Base-by-base conservation (phyloP, 192 early-diverging fungal species). In the Linnemannia hyalina region DNA sequence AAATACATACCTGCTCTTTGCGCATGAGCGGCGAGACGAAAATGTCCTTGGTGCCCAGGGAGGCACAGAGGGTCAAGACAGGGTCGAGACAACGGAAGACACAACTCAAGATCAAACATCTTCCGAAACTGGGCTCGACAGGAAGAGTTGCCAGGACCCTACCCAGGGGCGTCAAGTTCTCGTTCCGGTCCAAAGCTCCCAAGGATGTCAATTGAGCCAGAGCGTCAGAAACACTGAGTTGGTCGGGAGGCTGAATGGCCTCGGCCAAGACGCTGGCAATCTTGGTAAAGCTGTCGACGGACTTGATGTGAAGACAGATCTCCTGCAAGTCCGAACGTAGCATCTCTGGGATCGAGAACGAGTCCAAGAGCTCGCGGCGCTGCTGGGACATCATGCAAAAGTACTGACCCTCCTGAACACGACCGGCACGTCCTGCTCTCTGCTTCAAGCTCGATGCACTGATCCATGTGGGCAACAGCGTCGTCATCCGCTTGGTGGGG, bases 121-220 rank as follows among this genome's bases (percentile, higher is more conserved):
- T 92, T n/a, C 93, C 93, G 44, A 95, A 91, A 84, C 93, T 93
- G 6, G 94, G 94, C 71, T 95, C 94, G 16, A 94, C 88, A 9
- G 94, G 94, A 42, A 95, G 83, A 0, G 90, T 88, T 13, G 88
- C 77, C 32, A 95, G 77, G n/a, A 92, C 88, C 38, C 90, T 88
- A 26, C 94, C 94, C n/a, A 95, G 78, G 1, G 93, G 85, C 0
- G 94, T 95, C 44, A 95, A 73, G 15, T 89, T 76, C 73, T 95
- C 93, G 42, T 87, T 68, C 65, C 76, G 68, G 55, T 90, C 88
- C 55, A 89, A 60, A 8, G 89, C 89, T 32, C 85, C 88, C 8
- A 90, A 52, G 1, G 89, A 88, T 47, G 75, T 89, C 36, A 89
- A 68, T 41, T 88, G 86, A 1, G 80, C 69, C 41, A 90, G 35